Percentiles rank a stretch among this genome's conserved stretches.
Conservation (phyloP, 257 asterid genomes). For the Ajuga chamaepitys region DNA sequence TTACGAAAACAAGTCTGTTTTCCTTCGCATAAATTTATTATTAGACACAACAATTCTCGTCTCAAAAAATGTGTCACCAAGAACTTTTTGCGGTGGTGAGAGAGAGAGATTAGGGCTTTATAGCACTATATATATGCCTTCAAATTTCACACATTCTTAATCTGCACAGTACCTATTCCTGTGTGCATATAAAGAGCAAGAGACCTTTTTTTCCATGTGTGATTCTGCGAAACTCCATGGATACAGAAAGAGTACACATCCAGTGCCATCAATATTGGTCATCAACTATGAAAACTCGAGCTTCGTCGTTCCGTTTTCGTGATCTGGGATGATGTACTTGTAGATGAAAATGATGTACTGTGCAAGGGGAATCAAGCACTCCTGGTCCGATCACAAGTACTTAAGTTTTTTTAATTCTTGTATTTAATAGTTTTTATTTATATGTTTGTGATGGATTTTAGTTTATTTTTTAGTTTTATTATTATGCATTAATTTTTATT, state of each 20-base stretch:
- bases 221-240: slow-evolving; percentile 10
- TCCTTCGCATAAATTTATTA: too few species aligned
- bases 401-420: not conserved
- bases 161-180: not conserved
- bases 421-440: not conserved
- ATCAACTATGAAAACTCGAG: not conserved
- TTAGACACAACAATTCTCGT: too few species aligned
- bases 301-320: not conserved
- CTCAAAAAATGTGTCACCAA: too few species aligned
- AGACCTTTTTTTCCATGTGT: not conserved
- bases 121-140: not conserved
- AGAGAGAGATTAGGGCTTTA: not conserved
- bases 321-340: slow-evolving; percentile 12
- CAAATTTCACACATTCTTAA: slow-evolving; percentile 5
- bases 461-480: not conserved
- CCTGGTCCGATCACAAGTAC: slow-evolving; percentile 39
- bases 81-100: too few species aligned
- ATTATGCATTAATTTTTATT: not conserved
- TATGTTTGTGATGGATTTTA: not conserved
- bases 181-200: not conserved
- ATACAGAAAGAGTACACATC: not conserved
- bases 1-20: too few species aligned
- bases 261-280: not conserved
- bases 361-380: slow-evolving; percentile 49
- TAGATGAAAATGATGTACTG: not conserved